A percentile compares a stretch with the other conserved stretches of the same genome.
Conservation (phyloP, 2,329 filamentous ascomycete genomes). For the Fusarium subtropicale region DNA sequence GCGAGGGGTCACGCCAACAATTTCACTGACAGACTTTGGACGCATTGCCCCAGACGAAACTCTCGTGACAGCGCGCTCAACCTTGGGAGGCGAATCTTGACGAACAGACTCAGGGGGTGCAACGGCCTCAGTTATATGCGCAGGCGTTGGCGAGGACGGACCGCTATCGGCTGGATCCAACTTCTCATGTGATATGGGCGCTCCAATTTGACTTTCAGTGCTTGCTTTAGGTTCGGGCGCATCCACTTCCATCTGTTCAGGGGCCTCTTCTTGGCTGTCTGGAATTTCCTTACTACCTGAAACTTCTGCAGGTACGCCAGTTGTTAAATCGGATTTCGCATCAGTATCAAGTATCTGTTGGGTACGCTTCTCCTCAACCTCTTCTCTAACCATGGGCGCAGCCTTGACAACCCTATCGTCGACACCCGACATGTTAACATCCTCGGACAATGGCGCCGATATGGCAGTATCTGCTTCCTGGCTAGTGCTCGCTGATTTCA, state of each 20-base stretch:
- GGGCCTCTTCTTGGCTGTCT: constrained; percentile 51
- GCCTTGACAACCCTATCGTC: neutral
- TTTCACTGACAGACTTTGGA: constrained; percentile 79
- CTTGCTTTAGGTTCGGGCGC: constrained; percentile 41
- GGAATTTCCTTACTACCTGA: constrained; percentile 47
- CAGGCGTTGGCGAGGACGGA: constrained; percentile 19
- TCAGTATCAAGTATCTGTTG: constrained; percentile 1
- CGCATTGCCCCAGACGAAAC: constrained; percentile 77
- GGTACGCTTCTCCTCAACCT: constrained; percentile 1
- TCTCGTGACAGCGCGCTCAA: constrained; percentile 72
- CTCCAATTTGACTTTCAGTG: constrained; percentile 22
- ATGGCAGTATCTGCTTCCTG: constrained; percentile 9
- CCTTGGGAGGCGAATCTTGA: constrained; percentile 42
- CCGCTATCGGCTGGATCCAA: constrained; percentile 12
- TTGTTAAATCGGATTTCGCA: neutral
- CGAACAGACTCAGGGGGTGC: constrained; percentile 12
- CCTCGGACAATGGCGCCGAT: constrained; percentile 8
- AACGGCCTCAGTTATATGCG: neutral
- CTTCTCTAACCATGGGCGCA: neutral
- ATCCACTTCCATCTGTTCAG: constrained; percentile 54
- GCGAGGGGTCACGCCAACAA: constrained; percentile 69
- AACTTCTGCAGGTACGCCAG: constrained; percentile 6
- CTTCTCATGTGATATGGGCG: constrained; percentile 17
- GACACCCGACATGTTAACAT: constrained; percentile 16
- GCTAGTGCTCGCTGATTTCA: constrained; percentile 4